A percentile compares a stretch with the other conserved stretches of the same genome.
phyloP scores from a whole-genome alignment of 2,329 filamentous ascomycete genomes.

The Aspergillus tanneri region DNA sequence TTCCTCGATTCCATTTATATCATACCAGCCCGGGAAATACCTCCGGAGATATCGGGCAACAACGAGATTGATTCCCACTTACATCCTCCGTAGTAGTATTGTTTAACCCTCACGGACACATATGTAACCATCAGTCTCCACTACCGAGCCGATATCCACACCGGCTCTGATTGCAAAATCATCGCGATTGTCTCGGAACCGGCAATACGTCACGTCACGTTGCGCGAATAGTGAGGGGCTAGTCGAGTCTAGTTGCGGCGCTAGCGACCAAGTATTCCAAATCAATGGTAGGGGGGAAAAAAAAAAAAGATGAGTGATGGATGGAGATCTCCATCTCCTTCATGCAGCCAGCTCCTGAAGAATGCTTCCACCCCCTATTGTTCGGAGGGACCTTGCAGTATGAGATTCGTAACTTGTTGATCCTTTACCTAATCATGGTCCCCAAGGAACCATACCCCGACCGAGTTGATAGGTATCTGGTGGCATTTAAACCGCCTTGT shows the following conservation, averaged over 20 bases:
- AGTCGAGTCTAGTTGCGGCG: slow-evolving; percentile 3
- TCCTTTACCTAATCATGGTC: not conserved
- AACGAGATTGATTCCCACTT: not conserved
- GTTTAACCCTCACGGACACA: no score
- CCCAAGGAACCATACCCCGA: no score
- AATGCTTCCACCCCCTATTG: not conserved
- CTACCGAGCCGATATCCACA: not conserved
- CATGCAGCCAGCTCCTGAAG: not conserved
- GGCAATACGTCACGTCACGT: slow-evolving; percentile 19
- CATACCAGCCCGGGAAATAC: not conserved
- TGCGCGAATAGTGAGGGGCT: slow-evolving; percentile 2
- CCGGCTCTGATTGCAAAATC: slow-evolving; percentile 1
- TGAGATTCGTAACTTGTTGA: not conserved
- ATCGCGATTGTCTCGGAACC: slow-evolving; percentile 12
- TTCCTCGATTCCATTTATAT: not conserved
- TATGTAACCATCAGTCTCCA: slow-evolving; percentile 2
- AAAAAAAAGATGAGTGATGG: not conserved
- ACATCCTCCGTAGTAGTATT: no score
- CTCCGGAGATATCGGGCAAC: not conserved
- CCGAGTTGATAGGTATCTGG: no score
- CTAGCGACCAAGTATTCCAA: slow-evolving; percentile 21
- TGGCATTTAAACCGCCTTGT: no score
- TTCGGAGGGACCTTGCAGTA: not conserved
- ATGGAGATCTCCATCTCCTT: not conserved
- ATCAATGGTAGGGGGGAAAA: slow-evolving; percentile 12